Percentiles rank a stretch among this genome's conserved stretches.
Evolutionary conservation across 2,329 filamentous ascomycete genomes (phyloP).

Genomic region (Epichloe uncinata): DNA sequence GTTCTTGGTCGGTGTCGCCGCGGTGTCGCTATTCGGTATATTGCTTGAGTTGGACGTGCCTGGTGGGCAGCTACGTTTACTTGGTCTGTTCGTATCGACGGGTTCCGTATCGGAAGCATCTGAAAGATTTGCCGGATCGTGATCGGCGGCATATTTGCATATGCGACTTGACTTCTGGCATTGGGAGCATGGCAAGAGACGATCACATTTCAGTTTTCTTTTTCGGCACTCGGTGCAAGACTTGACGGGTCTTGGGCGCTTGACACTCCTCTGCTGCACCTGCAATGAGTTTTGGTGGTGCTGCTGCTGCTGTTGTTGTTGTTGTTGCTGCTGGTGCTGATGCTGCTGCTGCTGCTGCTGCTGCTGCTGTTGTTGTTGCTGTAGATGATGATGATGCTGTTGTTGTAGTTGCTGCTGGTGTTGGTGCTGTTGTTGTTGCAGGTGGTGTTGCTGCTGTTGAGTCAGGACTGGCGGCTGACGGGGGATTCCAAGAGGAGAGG

Average conservation of each 20-base stretch:
- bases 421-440: conserved; percentile 12
- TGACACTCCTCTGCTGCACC: conserved; percentile 32
- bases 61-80: conserved; percentile 25
- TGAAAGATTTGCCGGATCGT: conserved; percentile 32
- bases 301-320: conserved; percentile 9
- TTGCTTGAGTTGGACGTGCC: conserved; percentile 12
- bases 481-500: conserved; percentile 3
- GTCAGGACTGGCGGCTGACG: conserved; percentile 13
- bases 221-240: conserved; percentile 44
- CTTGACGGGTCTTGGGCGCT: conserved; percentile 41
- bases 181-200: conserved; percentile 41
- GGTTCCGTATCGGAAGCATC: conserved; percentile 33
- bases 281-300: conserved; percentile 10
- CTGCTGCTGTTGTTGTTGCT: conserved; percentile 15
- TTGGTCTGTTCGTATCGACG: conserved; percentile 19
- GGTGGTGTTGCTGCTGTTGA: conserved; percentile 11
- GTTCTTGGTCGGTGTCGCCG: conserved; percentile 16
- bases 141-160: conserved; percentile 39
- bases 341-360: conserved; percentile 15
- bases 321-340: not conserved
- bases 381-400: not conserved
- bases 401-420: conserved; percentile 14
- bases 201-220: conserved; percentile 43
- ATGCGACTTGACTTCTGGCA: conserved; percentile 42
- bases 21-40: conserved; percentile 12